phyloP scores from a whole-genome alignment of 176 grass and related monocot species.

The Thalia dealbata region DNA sequence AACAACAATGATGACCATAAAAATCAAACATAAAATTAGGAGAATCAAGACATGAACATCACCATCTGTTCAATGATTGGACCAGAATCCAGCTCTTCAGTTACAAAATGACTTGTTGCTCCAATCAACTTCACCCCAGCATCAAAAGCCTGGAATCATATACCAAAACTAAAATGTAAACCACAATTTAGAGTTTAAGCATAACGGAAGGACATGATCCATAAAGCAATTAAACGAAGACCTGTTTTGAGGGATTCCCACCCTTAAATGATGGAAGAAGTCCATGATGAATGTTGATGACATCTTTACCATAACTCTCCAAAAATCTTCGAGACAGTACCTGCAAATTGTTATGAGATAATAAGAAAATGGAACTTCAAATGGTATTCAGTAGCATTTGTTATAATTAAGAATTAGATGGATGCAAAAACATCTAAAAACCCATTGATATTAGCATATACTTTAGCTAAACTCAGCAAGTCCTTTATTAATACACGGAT shows the following conservation, averaged over 20 bases:
- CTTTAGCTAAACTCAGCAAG: not conserved
- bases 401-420: not conserved
- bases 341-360: slow-evolving; percentile 15
- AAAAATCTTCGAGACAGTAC: slow-evolving; percentile 66
- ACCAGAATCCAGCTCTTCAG: slow-evolving; percentile 73
- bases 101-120: slow-evolving; percentile 93
- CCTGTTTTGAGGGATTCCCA: slow-evolving; percentile 82
- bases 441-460: not conserved
- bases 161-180: slow-evolving; percentile 14
- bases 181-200: not conserved
- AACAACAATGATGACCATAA: not conserved
- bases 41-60: slow-evolving; percentile 4
- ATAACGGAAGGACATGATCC: not conserved
- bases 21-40: not conserved
- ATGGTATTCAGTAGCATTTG: not conserved
- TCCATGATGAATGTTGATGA: slow-evolving; percentile 97
- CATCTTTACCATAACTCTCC: slow-evolving; percentile 75
- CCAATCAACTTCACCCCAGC: slow-evolving; percentile 97
- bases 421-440: not conserved
- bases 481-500: not conserved
- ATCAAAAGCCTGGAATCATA: slow-evolving; percentile 65
- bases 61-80: slow-evolving; percentile 98
- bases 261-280: slow-evolving; percentile 98
- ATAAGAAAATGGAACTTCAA: slow-evolving; percentile 2
- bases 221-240: slow-evolving; percentile 20